Base-by-base conservation (phyloP, 768 basidiomycete species). In the Trametes maxima region DNA sequence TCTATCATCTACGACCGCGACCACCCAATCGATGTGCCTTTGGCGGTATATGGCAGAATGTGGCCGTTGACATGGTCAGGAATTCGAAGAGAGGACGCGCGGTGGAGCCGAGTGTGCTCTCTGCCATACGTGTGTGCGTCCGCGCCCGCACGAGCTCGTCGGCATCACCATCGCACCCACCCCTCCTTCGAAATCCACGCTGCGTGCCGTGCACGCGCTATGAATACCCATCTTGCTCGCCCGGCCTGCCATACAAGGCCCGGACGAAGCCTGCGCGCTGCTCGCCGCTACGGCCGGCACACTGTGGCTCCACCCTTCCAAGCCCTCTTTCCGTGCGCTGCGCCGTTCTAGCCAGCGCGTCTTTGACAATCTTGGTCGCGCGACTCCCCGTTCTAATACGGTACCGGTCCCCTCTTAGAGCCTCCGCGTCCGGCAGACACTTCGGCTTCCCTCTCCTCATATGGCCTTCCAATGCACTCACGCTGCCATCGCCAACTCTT, bases 41-140 rank as follows among this genome's bases (percentile, higher is more conserved):
- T 14, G 24, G 25, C 14, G 13, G 25, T 3, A 16, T 49, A n/a
- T 35, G 11, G 28, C 11, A 21, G 3, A 52, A 1, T 21, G 21
- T 22, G 36, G 51, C 51, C 51, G 14, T 47, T 13, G 51, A 37
- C 36, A 21, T 8, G 19, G 36, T 36, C 5, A 19, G 12, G 51
- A 37, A 39, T 14, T 37, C n/a, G 48, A 58, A 35, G 48, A 47
- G 57, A 50, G 57, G 57, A 50, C 37, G 57, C 48, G 57, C 57
- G 44, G 40, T 58, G 57, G 57, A 50, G 57, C 48, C 28, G 28
- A 14, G 28, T 14, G 14, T 58, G 48, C 48, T 50, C 57, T 58
- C 39, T 42, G 48, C 47, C 50, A 25, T 3, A 14, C 36, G 48
- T 21, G 46, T 12, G 25, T 43, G 42, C n/a, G 42, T 43, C 16